Evolutionary conservation across 192 early-diverging fungal genomes (phyloP).

Genomic region (Linnemannia elongata): DNA sequence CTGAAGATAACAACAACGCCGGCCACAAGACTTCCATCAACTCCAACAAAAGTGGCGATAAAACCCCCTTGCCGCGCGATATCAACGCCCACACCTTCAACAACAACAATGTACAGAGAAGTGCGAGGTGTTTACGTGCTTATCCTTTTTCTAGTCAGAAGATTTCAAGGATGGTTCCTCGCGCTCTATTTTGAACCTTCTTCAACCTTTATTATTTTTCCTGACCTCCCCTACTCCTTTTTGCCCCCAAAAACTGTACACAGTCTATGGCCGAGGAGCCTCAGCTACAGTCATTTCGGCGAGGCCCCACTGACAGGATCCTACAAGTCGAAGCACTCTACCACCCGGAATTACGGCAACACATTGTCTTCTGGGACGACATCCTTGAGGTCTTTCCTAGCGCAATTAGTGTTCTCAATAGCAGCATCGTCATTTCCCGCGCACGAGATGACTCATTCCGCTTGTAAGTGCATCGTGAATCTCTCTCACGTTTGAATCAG

Average conservation of each 20-base stretch:
- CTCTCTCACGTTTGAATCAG: no score
- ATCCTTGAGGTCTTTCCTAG: background rate
- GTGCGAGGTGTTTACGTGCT: no score
- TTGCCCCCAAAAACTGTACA: no score
- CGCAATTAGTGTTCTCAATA: background rate
- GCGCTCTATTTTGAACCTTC: no score
- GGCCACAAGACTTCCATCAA: background rate
- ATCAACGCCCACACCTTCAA: constrained; percentile 5
- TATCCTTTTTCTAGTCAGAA: no score
- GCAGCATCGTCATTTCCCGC: background rate
- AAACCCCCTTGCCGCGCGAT: background rate
- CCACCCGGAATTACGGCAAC: background rate
- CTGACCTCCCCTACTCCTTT: no score
- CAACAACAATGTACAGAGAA: constrained; percentile 1
- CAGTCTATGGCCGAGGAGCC: background rate
- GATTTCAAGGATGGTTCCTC: no score
- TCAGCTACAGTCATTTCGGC: background rate
- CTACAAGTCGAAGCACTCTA: background rate
- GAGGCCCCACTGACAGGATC: background rate
- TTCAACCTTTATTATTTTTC: no score
- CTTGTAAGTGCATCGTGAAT: background rate
- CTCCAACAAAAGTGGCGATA: background rate
- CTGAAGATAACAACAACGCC: background rate
- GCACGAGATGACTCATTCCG: background rate
- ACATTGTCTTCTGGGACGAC: background rate